Conservation (phyloP, 495 filamentous ascomycete species). For the Evansstolkia leycettana region DNA sequence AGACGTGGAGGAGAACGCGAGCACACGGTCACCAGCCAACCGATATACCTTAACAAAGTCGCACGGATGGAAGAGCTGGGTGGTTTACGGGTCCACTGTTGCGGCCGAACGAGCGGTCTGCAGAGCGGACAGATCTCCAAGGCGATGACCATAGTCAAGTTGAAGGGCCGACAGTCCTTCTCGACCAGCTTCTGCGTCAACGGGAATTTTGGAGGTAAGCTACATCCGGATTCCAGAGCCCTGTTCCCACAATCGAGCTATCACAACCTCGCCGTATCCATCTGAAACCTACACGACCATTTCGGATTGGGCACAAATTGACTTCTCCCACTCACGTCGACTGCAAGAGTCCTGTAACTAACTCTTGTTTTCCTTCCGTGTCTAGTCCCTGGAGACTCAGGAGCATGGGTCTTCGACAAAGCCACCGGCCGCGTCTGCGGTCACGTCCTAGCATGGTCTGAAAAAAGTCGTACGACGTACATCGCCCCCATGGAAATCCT, state of each 20-base stretch:
- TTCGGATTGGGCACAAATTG: too few species aligned
- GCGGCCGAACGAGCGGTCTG: constrained; percentile 80
- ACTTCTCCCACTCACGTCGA: background rate
- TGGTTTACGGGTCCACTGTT: constrained; percentile 70
- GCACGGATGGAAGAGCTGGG: constrained; percentile 45
- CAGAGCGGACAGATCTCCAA: constrained; percentile 63
- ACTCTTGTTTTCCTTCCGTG: background rate
- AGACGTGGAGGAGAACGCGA: too few species aligned
- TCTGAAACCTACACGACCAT: background rate
- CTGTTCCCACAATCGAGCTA: background rate
- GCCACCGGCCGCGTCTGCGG: constrained; percentile 69
- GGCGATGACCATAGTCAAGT: constrained; percentile 67
- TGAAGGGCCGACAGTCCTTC: constrained; percentile 68
- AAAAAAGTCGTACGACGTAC: constrained; percentile 63
- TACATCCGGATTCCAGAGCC: background rate
- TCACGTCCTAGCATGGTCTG: constrained; percentile 79
- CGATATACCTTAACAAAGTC: constrained; percentile 29
- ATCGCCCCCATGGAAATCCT: constrained; percentile 91
- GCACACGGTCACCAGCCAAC: constrained; percentile 3
- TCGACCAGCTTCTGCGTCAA: constrained; percentile 71
- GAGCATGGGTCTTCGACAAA: constrained; percentile 86
- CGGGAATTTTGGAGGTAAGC: constrained; percentile 54
- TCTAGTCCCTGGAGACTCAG: constrained; percentile 73
- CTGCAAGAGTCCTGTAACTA: constrained; percentile 1
- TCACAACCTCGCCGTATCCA: background rate